phyloP scores from a whole-genome alignment of 371 early-diverging fungal species.

The Nematocida major region DNA sequence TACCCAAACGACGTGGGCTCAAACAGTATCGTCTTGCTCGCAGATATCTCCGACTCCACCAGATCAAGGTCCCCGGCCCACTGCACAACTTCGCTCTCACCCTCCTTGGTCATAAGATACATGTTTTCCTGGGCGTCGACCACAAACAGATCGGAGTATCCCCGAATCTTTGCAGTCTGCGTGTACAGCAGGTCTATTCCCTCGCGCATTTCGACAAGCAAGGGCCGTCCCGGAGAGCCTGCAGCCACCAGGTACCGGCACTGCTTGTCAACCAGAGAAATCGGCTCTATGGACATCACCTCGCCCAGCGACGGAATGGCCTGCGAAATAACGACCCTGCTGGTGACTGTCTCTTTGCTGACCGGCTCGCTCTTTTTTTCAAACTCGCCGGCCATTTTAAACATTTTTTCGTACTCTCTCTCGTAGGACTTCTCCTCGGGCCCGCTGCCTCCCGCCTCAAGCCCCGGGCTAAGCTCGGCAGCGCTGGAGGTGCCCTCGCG shows the following conservation, averaged over 20 bases:
- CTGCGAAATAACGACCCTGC: neutral
- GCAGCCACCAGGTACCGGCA: conserved; percentile 1
- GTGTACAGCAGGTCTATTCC: conserved; percentile 5
- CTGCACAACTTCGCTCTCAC: conserved; percentile 10
- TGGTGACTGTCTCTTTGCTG: neutral
- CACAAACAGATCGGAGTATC: conserved; percentile 27
- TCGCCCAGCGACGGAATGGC: neutral
- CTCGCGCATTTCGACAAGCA: conserved; percentile 12
- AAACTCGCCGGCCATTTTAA: neutral
- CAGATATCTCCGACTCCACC: neutral
- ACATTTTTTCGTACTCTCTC: conserved; percentile 21
- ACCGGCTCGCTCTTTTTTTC: neutral
- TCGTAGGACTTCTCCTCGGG: neutral
- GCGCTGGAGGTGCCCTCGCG: neutral
- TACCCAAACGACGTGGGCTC: neutral
- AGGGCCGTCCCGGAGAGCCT: neutral
- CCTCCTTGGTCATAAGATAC: conserved; percentile 32
- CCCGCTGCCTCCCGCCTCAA: neutral
- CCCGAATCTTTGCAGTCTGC: conserved; percentile 15
- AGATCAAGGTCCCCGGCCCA: conserved; percentile 9
- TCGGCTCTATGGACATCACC: neutral
- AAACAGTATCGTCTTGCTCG: neutral
- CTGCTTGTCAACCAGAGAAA: conserved; percentile 2
- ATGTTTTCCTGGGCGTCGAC: neutral
- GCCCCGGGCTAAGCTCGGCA: neutral